Evolutionary conservation across 2,329 filamentous ascomycete species (phyloP), one percentile per base, ranked within the genome.

Genomic region (Dryadomyces quercus-mongolicae): DNA sequence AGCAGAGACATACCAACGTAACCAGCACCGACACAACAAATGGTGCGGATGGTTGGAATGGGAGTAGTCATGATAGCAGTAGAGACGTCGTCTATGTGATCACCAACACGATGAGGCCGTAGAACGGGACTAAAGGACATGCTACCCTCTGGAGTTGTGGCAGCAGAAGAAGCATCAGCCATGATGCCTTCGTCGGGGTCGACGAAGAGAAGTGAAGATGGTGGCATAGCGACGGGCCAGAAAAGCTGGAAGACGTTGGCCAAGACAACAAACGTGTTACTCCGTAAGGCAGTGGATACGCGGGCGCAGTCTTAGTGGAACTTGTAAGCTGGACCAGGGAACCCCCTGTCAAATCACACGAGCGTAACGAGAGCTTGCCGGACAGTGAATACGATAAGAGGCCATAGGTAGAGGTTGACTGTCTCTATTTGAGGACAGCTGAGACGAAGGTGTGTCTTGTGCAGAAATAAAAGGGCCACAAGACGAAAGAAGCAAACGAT

Each of bases 1-100:
- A 49, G 40, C 15, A 15, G 20, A 13, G n/a, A 55, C 54, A 10
- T 74, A 87, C 82, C 84, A 59, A 88, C 83, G 66, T 88, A 88
- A 61, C 85, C 85, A 60, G 85, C 85, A 51, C 85, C 85, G 58
- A 88, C 81, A 64, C 83, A 88, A 68, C 85, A 88, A 52, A 88
- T 81, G 63, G 79, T 83, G 62, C 70, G 71, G 43, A 84, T 67
- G 22, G 42, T n/a, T 40, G 55, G 22, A 22, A 31, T 12, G 18
- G n/a, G 38, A 18, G 15, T 49, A n/a, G 45, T 31, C 53, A 42
- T 45, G 18, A 15, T 25, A 20, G 21, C 34, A 18, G 20, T 15
- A 4, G 36, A 40, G 22, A 54, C 34, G n/a, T 57, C 40, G 49
- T 57, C 40, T 52, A 57, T 51, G 49, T 49, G 22, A 54, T 56